phyloP scores from a whole-genome alignment of 495 filamentous ascomycete genomes.

The Staphylotrichum tortipilum region DNA sequence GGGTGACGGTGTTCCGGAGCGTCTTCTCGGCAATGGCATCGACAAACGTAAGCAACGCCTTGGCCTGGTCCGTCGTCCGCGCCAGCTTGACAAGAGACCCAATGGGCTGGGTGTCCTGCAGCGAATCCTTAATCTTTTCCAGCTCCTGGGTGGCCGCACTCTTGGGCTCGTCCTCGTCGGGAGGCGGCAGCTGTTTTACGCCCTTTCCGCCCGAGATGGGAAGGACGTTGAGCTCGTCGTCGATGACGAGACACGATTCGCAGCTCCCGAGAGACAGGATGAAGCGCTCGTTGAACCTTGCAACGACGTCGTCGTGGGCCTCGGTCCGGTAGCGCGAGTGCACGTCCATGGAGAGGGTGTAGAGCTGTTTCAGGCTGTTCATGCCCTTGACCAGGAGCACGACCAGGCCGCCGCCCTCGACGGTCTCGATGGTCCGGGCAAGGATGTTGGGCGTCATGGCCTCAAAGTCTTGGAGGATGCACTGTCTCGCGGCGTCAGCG shows the following conservation, averaged over 20 bases:
- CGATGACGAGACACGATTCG: constrained; percentile 88
- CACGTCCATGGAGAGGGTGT: constrained; percentile 95
- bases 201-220: constrained; percentile 94
- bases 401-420: constrained; percentile 92
- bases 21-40: constrained; percentile 97
- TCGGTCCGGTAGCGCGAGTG: constrained; percentile 96
- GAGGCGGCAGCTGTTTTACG: constrained; percentile 75
- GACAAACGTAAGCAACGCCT: constrained; percentile 87
- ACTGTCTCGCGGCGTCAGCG: constrained; percentile 31
- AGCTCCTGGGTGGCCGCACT: constrained; percentile 66
- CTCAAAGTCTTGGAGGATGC: constrained; percentile 96
- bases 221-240: constrained; percentile 95
- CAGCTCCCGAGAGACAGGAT: constrained; percentile 92
- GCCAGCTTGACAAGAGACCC: constrained; percentile 76
- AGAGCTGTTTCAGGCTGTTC: constrained; percentile 94
- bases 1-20: constrained; percentile 79
- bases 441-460: constrained; percentile 94
- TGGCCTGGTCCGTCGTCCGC: constrained; percentile 89
- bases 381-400: constrained; percentile 89
- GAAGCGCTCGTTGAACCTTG: constrained; percentile 96
- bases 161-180: constrained; percentile 56
- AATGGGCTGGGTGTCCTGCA: constrained; percentile 77
- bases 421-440: constrained; percentile 91
- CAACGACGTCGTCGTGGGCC: constrained; percentile 89
- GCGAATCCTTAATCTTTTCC: constrained; percentile 75